Evolutionary conservation across 495 filamentous ascomycete genomes (phyloP), one percentile per base, ranked within the genome.

Genomic region (Aspergillus olivimuriae): DNA sequence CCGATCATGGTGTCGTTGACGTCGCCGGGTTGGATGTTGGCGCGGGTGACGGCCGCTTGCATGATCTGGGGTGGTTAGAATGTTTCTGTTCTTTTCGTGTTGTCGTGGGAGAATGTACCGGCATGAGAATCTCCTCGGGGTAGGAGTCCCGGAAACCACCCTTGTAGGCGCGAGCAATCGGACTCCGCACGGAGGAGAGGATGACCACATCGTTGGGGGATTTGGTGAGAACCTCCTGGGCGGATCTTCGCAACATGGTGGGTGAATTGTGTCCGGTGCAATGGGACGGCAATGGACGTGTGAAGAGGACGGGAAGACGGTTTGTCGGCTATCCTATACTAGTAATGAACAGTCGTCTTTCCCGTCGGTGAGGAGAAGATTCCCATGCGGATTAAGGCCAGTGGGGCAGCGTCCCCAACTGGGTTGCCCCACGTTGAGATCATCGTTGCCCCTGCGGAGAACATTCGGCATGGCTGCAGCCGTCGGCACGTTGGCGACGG

Each of bases 71-170:
- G 44, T 16, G 11, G 26, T 19, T 44, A 42, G 24, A 16, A 11
- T 16, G 5, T 16, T 15, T 7, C 22, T 20, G n/a, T 24, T 19
- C 34, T 3, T 16, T 1, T 7, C n/a, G 31, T 5, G 31, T 12
- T 33, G 34, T 36, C 11, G 15, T 18, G 17, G 20, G 28, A 10
- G 2, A 43, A 14, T 6, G 7, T 12, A 87, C 69, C 38, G 83
- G 77, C 63, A 82, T 84, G 44, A 89, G 63, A 18, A 95, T 69
- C 58, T 77, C 81, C 62, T 95, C 89, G 23, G 92, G 74, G 15
- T 74, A 73, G n/a, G 84, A 86, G 61, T 95, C 87, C 68, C 90
- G 91, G 67, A 94, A 79, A 15, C 87, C 84, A 43, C 89, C 89
- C 65, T 84, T 85, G 58, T 63, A 65, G 24, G 70, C 81, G 60